These are phyloP conservation scores for Candida glucosophila DNA, from an alignment of 1,139 yeast species.

Conservation along the genomic window DNA sequence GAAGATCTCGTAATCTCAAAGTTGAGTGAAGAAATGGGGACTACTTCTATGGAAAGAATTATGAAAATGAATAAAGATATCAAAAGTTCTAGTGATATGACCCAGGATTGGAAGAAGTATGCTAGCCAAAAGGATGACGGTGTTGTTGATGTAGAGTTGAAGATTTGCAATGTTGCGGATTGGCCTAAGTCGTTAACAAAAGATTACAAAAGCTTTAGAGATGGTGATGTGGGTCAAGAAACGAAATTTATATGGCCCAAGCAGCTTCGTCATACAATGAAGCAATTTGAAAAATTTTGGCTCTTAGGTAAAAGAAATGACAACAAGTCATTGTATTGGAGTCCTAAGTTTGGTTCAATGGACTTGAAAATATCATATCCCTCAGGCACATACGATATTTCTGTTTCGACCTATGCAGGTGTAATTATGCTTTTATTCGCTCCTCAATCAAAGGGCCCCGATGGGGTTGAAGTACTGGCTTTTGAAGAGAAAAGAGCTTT, in stretches of 20 bases:
- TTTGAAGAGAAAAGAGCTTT: constrained; percentile 32
- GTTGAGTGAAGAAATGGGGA: constrained; percentile 72
- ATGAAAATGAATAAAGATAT: constrained; percentile 90
- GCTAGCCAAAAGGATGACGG: constrained; percentile 22
- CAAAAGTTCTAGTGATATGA: constrained; percentile 53
- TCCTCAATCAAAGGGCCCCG: constrained; percentile 42
- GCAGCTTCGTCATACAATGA: constrained; percentile 27
- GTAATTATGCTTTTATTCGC: constrained; percentile 67
- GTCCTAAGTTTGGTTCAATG: constrained; percentile 73
- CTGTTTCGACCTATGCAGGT: constrained; percentile 75
- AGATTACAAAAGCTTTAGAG: constrained; percentile 42
- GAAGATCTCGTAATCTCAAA: constrained; percentile 67
- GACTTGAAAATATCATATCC: constrained; percentile 67
- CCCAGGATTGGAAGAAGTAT: constrained; percentile 40
- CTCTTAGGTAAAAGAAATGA: constrained; percentile 48
- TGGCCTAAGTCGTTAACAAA: constrained; percentile 49
- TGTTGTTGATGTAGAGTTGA: constrained; percentile 36
- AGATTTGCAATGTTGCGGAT: constrained; percentile 44
- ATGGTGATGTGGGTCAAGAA: constrained; percentile 24
- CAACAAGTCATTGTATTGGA: constrained; percentile 76
- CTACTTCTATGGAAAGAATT: constrained; percentile 68
- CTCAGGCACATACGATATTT: constrained; percentile 66
- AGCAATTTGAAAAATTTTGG: constrained; percentile 38
- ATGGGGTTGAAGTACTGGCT: constrained; percentile 26
- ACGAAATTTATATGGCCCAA: constrained; percentile 46